Evolutionary conservation across 2,329 filamentous ascomycete species (phyloP).

Genomic region (Pseudocercospora ulei): DNA sequence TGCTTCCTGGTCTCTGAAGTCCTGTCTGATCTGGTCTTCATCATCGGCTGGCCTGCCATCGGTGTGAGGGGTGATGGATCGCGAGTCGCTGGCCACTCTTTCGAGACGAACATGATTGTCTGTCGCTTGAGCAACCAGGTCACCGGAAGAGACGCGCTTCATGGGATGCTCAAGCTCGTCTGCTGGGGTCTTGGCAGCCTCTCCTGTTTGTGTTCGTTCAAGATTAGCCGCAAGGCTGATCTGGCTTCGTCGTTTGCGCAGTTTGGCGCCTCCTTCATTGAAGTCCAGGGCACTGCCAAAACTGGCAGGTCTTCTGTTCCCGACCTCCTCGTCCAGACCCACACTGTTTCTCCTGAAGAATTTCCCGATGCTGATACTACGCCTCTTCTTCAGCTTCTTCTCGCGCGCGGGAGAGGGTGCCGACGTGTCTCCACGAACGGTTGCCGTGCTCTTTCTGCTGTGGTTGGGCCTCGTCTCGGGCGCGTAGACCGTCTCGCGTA

Average conservation of each 20-base stretch:
- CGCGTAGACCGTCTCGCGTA: conserved; percentile 67
- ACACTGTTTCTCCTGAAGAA: conserved; percentile 30
- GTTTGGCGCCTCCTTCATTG: conserved; percentile 30
- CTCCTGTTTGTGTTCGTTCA: conserved; percentile 13
- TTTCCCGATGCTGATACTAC: conserved; percentile 30
- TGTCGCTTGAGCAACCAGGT: conserved; percentile 26
- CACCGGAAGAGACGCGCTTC: conserved; percentile 18
- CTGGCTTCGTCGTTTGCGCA: conserved; percentile 32
- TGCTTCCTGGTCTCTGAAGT: conserved; percentile 42
- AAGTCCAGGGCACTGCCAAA: conserved; percentile 30
- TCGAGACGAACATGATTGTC: conserved; percentile 29
- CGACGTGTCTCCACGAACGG: conserved; percentile 10
- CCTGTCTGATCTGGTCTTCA: conserved; percentile 37
- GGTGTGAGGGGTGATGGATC: conserved; percentile 14
- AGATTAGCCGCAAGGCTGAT: conserved; percentile 30
- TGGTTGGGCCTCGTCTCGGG: conserved; percentile 20
- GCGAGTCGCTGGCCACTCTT: conserved; percentile 23
- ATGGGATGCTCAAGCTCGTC: conserved; percentile 17
- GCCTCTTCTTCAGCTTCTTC: conserved; percentile 23
- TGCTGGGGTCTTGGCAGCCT: conserved; percentile 16
- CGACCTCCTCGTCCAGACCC: conserved; percentile 35
- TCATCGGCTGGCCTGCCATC: conserved; percentile 22
- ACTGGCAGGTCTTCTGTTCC: conserved; percentile 20
- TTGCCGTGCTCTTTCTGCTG: conserved; percentile 19
- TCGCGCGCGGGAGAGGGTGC: conserved; percentile 5